Conservation (phyloP, 306 rosid species). For the Vigna reflexopilosa region DNA sequence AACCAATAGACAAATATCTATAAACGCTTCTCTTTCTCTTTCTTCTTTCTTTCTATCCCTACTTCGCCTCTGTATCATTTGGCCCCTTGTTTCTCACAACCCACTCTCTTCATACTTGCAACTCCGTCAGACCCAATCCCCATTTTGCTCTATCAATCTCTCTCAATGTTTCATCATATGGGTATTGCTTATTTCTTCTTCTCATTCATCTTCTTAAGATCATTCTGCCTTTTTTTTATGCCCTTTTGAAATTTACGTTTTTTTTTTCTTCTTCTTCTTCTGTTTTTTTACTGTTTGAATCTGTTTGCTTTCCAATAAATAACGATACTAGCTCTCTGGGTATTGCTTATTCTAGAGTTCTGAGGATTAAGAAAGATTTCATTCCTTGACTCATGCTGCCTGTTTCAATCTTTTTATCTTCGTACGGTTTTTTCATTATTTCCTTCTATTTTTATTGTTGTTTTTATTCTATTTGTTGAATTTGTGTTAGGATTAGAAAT, state of each 20-base stretch:
- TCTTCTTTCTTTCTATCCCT: constrained; percentile 29
- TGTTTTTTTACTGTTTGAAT: constrained; percentile 50
- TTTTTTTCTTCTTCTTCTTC: neutral
- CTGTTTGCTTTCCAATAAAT: constrained; percentile 47
- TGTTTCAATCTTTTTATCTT: constrained; percentile 46
- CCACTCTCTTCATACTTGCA: constrained; percentile 36
- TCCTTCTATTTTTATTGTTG: neutral
- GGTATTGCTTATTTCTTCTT: constrained; percentile 44
- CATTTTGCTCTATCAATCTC: constrained; percentile 50
- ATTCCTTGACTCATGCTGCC: constrained; percentile 50
- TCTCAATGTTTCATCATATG: constrained; percentile 58
- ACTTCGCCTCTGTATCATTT: constrained; percentile 54
- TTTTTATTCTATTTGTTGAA: constrained; percentile 8
- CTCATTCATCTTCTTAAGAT: constrained; percentile 47
- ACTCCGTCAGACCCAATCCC: constrained; percentile 43
- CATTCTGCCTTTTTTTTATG: constrained; percentile 36
- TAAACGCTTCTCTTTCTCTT: constrained; percentile 37
- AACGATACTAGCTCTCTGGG: constrained; percentile 31
- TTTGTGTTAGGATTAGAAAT: constrained; percentile 43
- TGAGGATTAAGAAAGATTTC: constrained; percentile 54
- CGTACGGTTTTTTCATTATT: constrained; percentile 41
- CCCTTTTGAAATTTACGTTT: constrained; percentile 31
- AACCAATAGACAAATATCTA: constrained; percentile 77
- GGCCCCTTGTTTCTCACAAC: constrained; percentile 38
- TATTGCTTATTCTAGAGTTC: constrained; percentile 47